These are phyloP conservation scores for Starmerella davenportii DNA, from an alignment of 805 yeast genomes.

Conservation along the genomic window DNA sequence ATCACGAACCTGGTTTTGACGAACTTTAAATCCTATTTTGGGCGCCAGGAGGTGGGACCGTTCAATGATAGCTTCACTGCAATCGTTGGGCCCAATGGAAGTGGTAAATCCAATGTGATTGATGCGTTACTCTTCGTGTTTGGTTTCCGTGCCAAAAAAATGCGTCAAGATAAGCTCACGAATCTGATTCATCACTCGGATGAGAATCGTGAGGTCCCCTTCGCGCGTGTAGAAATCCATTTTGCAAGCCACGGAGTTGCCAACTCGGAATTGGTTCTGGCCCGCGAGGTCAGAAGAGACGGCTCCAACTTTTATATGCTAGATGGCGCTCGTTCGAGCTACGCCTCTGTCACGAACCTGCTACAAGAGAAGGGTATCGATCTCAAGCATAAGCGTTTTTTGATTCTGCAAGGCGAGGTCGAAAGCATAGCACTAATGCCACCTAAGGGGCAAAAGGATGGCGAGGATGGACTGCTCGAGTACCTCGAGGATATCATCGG, in stretches of 20 bases:
- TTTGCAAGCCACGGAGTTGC: constrained; percentile 40
- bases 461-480: constrained; percentile 85
- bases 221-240: constrained; percentile 81
- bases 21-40: constrained; percentile 92
- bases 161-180: constrained; percentile 89
- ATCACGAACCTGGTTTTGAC: constrained; percentile 56
- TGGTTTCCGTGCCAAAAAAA: constrained; percentile 89
- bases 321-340: constrained; percentile 50
- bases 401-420: constrained; percentile 94
- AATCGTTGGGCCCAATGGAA: constrained; percentile 96
- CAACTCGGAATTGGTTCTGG: constrained; percentile 44
- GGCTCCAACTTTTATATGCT: constrained; percentile 50
- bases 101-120: constrained; percentile 94
- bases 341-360: constrained; percentile 58
- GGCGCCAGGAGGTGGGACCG: constrained; percentile 83
- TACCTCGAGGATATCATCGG: constrained; percentile 95
- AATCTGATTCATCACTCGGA: constrained; percentile 88
- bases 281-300: constrained; percentile 49
- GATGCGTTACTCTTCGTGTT: constrained; percentile 92
- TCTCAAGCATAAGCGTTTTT: constrained; percentile 81
- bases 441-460: constrained; percentile 81
- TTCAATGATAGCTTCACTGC: constrained; percentile 87
- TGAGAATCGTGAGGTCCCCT: constrained; percentile 41
- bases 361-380: constrained; percentile 76
- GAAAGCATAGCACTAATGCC: constrained; percentile 98